These are phyloP conservation scores for Narthecium ossifragum DNA, from an alignment of 106 monocot genomes.

Conservation along the genomic window DNA sequence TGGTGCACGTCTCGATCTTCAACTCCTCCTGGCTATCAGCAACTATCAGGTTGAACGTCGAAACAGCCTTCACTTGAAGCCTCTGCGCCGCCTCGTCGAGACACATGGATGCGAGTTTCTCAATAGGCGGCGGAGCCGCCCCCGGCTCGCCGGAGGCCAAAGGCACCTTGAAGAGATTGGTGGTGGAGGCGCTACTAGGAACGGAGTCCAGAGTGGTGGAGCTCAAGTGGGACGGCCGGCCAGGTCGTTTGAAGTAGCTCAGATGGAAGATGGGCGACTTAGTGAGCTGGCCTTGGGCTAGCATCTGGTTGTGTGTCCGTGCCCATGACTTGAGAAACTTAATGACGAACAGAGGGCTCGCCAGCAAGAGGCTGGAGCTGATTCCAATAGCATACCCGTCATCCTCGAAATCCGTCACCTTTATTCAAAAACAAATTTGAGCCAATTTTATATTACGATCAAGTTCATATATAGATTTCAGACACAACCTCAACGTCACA, in stretches of 20 bases:
- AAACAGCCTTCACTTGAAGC: background rate
- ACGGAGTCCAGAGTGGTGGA: constrained; percentile 8
- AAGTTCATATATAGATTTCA: background rate
- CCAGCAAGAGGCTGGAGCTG: constrained; percentile 45
- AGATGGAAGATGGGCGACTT: constrained; percentile 28
- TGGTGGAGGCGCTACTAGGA: background rate
- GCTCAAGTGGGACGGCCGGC: constrained; percentile 12
- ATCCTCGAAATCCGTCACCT: constrained; percentile 56
- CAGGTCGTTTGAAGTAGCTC: constrained; percentile 26
- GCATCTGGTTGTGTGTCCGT: constrained; percentile 21
- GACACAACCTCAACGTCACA: no score
- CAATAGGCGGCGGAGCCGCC: background rate
- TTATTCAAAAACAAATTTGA: background rate
- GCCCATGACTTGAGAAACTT: constrained; percentile 48
- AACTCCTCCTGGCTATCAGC: constrained; percentile 5
- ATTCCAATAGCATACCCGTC: constrained; percentile 52
- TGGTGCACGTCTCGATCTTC: constrained; percentile 6
- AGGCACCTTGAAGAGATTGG: constrained; percentile 28
- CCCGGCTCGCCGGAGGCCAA: background rate
- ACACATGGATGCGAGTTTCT: constrained; percentile 13
- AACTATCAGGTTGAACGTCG: constrained; percentile 19
- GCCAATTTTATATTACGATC: background rate
- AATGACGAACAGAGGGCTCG: constrained; percentile 33
- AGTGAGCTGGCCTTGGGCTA: constrained; percentile 14
- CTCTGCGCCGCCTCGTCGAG: constrained; percentile 9